Evolutionary conservation across 2,329 filamentous ascomycete genomes (phyloP).

Genomic region (Gaeumannomyces tritici): DNA sequence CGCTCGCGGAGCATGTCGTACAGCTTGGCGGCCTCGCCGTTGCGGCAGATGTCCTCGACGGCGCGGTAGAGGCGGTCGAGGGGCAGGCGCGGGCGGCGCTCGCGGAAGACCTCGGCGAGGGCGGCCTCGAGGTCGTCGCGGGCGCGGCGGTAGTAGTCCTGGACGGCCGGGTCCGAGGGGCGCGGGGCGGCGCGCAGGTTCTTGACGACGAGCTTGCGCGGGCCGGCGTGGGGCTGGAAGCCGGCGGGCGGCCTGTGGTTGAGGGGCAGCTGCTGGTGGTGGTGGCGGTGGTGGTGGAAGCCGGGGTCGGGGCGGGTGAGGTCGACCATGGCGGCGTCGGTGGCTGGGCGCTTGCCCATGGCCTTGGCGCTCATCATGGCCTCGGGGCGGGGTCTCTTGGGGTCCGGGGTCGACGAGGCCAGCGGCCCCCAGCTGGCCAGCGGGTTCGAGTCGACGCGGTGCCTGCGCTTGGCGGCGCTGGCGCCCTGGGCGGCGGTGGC

Average conservation of each 20-base stretch:
- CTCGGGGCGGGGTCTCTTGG: constrained; percentile 18
- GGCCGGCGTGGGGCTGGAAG: constrained; percentile 66
- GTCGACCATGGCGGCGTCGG: constrained; percentile 26
- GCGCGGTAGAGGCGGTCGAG: constrained; percentile 83
- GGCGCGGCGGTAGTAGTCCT: constrained; percentile 68
- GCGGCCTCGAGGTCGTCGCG: constrained; percentile 68
- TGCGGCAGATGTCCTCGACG: constrained; percentile 84
- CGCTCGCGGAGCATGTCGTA: constrained; percentile 55
- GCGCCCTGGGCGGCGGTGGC: neutral
- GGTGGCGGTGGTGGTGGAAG: constrained; percentile 2
- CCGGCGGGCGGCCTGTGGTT: constrained; percentile 17
- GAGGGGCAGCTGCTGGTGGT: constrained; percentile 8
- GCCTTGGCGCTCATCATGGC: constrained; percentile 18
- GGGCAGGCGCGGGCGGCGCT: constrained; percentile 55
- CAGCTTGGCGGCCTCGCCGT: constrained; percentile 60
- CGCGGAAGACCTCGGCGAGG: constrained; percentile 62
- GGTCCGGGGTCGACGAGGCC: constrained; percentile 11
- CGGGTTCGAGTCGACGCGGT: constrained; percentile 18
- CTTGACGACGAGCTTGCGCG: constrained; percentile 87
- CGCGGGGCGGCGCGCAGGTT: constrained; percentile 54
- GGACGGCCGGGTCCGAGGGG: constrained; percentile 48
- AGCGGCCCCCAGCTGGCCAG: constrained; percentile 6
- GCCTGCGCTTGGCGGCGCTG: constrained; percentile 12
- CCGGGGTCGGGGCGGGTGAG: constrained; percentile 25
- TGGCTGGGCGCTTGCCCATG: constrained; percentile 22